These are phyloP conservation scores for Phytophthora meadii DNA, from an alignment of 352 stramenopile species.

Conservation along the genomic window DNA sequence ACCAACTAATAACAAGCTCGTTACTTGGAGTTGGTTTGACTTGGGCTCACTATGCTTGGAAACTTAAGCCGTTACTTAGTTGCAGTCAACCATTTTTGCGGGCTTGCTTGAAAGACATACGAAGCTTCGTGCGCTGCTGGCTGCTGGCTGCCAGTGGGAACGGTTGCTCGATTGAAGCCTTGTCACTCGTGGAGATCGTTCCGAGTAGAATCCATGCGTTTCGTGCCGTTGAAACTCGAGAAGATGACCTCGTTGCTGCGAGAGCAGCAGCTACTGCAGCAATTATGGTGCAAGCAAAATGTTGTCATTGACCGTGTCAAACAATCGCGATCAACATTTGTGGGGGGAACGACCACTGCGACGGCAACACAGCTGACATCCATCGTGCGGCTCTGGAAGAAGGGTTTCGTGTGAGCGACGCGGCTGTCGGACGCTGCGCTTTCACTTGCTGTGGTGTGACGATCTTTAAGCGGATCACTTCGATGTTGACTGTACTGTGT, in stretches of 20 bases:
- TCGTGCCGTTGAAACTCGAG: constrained; percentile 24
- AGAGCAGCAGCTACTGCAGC: neutral
- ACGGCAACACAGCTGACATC: constrained; percentile 16
- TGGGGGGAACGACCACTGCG: constrained; percentile 14
- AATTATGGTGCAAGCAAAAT: too few relatives aligned
- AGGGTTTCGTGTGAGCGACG: constrained; percentile 1
- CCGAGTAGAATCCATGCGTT: constrained; percentile 23
- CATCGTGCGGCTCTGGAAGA: constrained; percentile 17
- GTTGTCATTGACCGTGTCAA: too few relatives aligned
- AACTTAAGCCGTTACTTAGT: constrained; percentile 11
- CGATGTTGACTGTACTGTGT: neutral
- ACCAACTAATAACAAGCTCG: constrained; percentile 1
- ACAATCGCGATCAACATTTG: too few relatives aligned
- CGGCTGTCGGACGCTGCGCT: constrained; percentile 4
- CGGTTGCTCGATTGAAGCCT: constrained; percentile 15
- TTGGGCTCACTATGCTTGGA: constrained; percentile 10
- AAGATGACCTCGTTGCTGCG: neutral
- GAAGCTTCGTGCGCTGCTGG: constrained; percentile 5
- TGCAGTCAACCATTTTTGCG: constrained; percentile 11
- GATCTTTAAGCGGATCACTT: constrained; percentile 9
- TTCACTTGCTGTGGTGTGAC: constrained; percentile 12
- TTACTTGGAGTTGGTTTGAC: constrained; percentile 12
- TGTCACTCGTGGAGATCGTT: constrained; percentile 11
- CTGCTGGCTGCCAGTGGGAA: neutral
- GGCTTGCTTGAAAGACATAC: neutral